phyloP scores from a whole-genome alignment of 1,284 basidiomycete genomes.

The Puccinia triticina region DNA sequence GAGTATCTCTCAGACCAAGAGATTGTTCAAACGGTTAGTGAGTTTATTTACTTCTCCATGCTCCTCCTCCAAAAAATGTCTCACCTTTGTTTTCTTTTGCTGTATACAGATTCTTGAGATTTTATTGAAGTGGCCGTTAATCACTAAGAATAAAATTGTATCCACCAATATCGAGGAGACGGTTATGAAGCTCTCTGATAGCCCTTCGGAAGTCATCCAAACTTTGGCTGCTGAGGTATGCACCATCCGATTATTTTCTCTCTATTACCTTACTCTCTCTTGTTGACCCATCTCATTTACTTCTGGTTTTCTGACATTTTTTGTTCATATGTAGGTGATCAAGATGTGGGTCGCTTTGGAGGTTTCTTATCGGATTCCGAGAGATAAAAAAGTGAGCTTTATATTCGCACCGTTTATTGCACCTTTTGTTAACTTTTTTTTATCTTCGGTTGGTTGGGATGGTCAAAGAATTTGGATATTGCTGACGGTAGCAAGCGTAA shows the following conservation, averaged over 20 bases:
- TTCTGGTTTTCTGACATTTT: slow-evolving; percentile 1
- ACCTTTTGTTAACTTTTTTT: not conserved
- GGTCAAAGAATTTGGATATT: slow-evolving; percentile 54
- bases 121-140: slow-evolving; percentile 76
- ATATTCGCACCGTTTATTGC: slow-evolving; percentile 57
- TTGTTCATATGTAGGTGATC: slow-evolving; percentile 65
- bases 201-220: slow-evolving; percentile 67
- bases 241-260: not conserved
- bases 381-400: slow-evolving; percentile 63
- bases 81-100: not conserved
- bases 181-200: slow-evolving; percentile 65
- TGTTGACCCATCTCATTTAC: not conserved
- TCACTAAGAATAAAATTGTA: slow-evolving; percentile 89
- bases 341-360: slow-evolving; percentile 75
- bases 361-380: slow-evolving; percentile 81
- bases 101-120: slow-evolving; percentile 71
- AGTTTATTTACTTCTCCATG: not conserved
- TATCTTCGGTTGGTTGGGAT: not conserved
- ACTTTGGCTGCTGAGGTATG: slow-evolving; percentile 68
- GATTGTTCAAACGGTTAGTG: slow-evolving; percentile 70
- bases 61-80: slow-evolving; percentile 51
- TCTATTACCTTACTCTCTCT: not conserved
- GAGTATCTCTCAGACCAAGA: slow-evolving; percentile 77
- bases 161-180: slow-evolving; percentile 76
- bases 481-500: slow-evolving; percentile 53